Conservation (phyloP, 176 grass and related monocot genomes). For the Zoysia japonica region DNA sequence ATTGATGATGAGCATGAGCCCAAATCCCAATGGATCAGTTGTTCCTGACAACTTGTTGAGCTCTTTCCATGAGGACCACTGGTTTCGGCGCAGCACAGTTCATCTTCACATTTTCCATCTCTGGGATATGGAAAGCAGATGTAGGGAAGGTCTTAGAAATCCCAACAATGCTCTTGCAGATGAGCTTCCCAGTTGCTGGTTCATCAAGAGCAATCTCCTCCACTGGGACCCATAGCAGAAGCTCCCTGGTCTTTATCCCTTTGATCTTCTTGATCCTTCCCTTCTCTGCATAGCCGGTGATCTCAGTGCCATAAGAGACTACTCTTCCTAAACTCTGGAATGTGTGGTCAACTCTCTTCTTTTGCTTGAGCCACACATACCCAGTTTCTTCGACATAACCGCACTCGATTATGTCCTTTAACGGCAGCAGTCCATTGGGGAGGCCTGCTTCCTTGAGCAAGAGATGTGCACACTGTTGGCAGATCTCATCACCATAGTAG, state of each 20-base stretch:
- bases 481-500: conserved; percentile 71
- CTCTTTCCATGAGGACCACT: conserved; percentile 55
- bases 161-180: conserved; percentile 69
- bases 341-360: conserved; percentile 74
- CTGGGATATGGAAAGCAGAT: conserved; percentile 76
- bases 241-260: conserved; percentile 96
- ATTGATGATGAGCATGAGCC: conserved; percentile 4
- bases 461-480: conserved; percentile 68
- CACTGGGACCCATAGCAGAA: conserved; percentile 80
- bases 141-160: conserved; percentile 68
- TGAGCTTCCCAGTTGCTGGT: conserved; percentile 54
- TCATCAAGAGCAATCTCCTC: conserved; percentile 80
- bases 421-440: conserved; percentile 77
- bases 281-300: conserved; percentile 82
- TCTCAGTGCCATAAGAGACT: conserved; percentile 73
- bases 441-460: conserved; percentile 81
- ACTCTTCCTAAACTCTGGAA: conserved; percentile 66
- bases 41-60: conserved; percentile 46
- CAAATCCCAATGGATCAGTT: conserved; percentile 31
- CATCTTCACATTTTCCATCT: conserved; percentile 46
- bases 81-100: conserved; percentile 39
- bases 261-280: conserved; percentile 84
- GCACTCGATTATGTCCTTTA: conserved; percentile 78
- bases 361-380: conserved; percentile 98
- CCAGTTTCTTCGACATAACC: conserved; percentile 82